Base-by-base conservation (phyloP, 2,329 filamentous ascomycete species). In the Fusarium sororula region DNA sequence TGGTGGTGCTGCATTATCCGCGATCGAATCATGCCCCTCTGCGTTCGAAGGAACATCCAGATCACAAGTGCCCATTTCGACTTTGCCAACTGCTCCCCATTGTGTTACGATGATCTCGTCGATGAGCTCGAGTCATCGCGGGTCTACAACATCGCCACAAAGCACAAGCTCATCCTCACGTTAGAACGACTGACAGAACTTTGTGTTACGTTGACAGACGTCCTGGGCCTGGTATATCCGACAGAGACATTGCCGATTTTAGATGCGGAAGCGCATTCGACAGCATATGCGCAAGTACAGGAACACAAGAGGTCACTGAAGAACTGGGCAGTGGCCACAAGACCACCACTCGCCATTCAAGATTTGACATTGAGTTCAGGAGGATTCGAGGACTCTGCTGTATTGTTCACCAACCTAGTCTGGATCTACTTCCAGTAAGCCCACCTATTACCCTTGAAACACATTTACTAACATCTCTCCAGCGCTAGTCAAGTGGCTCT, bases 401-500 rank as follows among this genome's bases (percentile, higher is more conserved):
- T 75, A 1, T 32, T 75, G 3, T 75, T 74, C 24, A 76, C 70
- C 0, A 75, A 75, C 13, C 22, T 75, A 6, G 57, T 76, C n/a
- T 75, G 73, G 70, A 76, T 75, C 14, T 75, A 75, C n/a, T 73
- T 72, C 39, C 70, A 76, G 73, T 75, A 44, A 69, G 73, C 24
- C 6, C 1, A 14, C 22, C 7, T 11, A 3, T 2, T 1, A 3
- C 7, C 3, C 20, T 4, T 1, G 0, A 2, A 1, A 2, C 4
- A 2, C 22, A 11, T 5, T 28, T 0, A 26, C 51, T 75, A 3
- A 75, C 55, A 17, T 7, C 2, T 6, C 2, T 11, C 3, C 14
- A 75, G 73, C 13, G 66, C 73, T 5, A 62, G 69, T 2, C 72
- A 74, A 30, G 72, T 75, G 5, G 73, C 73, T 9, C 35, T 75